These are phyloP conservation scores for Leptomonas seymouri DNA, from an alignment of 208 protist species.

Conservation along the genomic window DNA sequence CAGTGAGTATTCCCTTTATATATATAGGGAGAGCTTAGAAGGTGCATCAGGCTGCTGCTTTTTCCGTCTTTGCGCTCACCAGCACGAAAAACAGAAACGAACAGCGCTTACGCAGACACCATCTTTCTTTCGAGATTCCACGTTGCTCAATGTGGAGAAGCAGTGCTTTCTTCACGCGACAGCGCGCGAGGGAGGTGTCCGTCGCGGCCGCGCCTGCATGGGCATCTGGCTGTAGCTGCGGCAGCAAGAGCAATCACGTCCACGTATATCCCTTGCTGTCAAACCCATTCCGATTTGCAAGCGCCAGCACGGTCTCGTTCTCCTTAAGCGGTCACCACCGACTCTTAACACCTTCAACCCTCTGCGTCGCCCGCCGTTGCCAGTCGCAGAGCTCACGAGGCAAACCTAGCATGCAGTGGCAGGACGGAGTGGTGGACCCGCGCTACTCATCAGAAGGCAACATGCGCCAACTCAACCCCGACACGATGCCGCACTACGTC, in stretches of 20 bases:
- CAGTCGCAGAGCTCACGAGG: constrained; percentile 78
- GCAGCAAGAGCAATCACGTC: background rate
- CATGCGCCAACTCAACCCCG: constrained; percentile 78
- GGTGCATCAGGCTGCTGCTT: too few relatives aligned
- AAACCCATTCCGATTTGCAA: constrained; percentile 2
- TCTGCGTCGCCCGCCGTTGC: constrained; percentile 30
- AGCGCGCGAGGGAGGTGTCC: background rate
- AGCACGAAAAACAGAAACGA: too few relatives aligned
- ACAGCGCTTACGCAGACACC: background rate
- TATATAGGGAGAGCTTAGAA: too few relatives aligned
- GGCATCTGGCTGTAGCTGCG: background rate
- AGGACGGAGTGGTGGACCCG: constrained; percentile 76
- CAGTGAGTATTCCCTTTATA: too few relatives aligned
- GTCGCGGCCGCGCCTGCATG: background rate
- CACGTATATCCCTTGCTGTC: background rate
- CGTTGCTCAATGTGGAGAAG: constrained; percentile 10
- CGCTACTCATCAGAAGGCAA: constrained; percentile 71
- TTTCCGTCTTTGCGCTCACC: too few relatives aligned
- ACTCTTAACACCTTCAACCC: background rate
- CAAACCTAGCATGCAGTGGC: constrained; percentile 43
- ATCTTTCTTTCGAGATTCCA: background rate
- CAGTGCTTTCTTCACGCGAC: constrained; percentile 1
- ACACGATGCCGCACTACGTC: constrained; percentile 89
- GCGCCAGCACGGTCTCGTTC: background rate
- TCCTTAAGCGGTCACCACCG: background rate